Evolutionary conservation across 257 asterid species (phyloP).

Genomic region (Echium plantagineum): DNA sequence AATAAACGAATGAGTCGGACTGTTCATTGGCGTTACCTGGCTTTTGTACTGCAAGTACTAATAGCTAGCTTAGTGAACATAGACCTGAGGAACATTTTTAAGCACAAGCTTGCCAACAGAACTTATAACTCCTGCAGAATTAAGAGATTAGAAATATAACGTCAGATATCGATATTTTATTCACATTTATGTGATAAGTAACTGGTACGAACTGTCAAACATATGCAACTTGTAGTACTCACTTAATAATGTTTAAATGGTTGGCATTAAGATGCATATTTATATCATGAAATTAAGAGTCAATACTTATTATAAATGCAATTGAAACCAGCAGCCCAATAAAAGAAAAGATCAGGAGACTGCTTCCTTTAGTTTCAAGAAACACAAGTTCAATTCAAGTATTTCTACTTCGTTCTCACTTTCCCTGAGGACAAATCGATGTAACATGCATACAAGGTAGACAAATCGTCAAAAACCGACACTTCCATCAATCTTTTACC

Average conservation of each 20-base stretch:
- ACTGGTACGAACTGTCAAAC: neutral
- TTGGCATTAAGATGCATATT: too few relatives aligned
- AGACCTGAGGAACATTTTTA: constrained; percentile 56
- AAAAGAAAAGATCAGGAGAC: neutral
- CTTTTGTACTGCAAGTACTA: neutral
- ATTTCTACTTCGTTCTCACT: too few relatives aligned
- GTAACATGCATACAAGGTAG: neutral
- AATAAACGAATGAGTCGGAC: too few relatives aligned
- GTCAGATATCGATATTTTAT: neutral
- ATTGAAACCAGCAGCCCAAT: too few relatives aligned
- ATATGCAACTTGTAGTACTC: neutral
- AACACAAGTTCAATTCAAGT: too few relatives aligned
- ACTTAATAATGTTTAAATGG: neutral
- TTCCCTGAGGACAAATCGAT: too few relatives aligned
- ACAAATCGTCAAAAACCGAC: neutral
- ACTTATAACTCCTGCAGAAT: constrained; percentile 32
- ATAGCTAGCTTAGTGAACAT: neutral
- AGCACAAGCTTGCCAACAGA: constrained; percentile 30
- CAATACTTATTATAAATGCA: too few relatives aligned
- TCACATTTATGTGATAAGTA: neutral
- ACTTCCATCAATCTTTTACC: neutral
- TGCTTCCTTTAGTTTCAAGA: too few relatives aligned
- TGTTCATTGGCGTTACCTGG: too few relatives aligned
- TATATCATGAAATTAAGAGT: neutral
- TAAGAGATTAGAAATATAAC: constrained; percentile 1